Conservation (phyloP, 2,329 filamentous ascomycete species). For the Endothia cerciana region DNA sequence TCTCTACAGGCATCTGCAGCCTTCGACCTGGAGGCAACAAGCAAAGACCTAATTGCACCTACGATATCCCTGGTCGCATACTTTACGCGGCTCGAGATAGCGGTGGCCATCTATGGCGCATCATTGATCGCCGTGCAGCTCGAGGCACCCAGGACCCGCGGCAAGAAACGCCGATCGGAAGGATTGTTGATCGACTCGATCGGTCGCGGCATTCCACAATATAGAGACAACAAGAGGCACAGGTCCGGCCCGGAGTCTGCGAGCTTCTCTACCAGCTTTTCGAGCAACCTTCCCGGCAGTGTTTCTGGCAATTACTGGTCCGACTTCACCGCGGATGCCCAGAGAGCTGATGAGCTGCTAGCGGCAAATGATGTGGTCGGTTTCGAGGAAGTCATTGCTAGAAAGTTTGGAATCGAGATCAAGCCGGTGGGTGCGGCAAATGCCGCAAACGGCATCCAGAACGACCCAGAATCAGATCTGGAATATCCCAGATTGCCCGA, state of each 20-base stretch:
- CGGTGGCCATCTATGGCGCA: slow-evolving; percentile 65
- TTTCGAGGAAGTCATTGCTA: slow-evolving; percentile 56
- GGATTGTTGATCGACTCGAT: slow-evolving; percentile 75
- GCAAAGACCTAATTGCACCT: slow-evolving; percentile 35
- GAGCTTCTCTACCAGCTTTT: slow-evolving; percentile 45
- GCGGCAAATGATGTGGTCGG: slow-evolving; percentile 48
- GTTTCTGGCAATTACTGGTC: slow-evolving; percentile 54
- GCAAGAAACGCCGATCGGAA: slow-evolving; percentile 58
- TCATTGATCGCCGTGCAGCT: slow-evolving; percentile 71
- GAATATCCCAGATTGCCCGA: slow-evolving; percentile 40
- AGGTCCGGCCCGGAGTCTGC: slow-evolving; percentile 32
- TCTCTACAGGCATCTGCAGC: slow-evolving; percentile 58
- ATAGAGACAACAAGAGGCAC: slow-evolving; percentile 42
- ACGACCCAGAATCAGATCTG: slow-evolving; percentile 17
- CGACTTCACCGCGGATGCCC: slow-evolving; percentile 48
- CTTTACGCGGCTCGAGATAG: slow-evolving; percentile 68
- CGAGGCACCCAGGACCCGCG: slow-evolving; percentile 62
- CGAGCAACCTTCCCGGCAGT: slow-evolving; percentile 50
- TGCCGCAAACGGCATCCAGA: not conserved
- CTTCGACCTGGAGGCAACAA: slow-evolving; percentile 44
- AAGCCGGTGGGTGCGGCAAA: slow-evolving; percentile 11
- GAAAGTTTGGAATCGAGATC: slow-evolving; percentile 51
- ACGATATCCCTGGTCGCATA: slow-evolving; percentile 58
- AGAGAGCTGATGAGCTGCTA: slow-evolving; percentile 53
- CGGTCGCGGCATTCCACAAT: slow-evolving; percentile 61